A percentile compares a stretch with the other conserved stretches of the same genome.
phyloP scores from a whole-genome alignment of 805 yeast species.

The Metschnikowia lachancei region DNA sequence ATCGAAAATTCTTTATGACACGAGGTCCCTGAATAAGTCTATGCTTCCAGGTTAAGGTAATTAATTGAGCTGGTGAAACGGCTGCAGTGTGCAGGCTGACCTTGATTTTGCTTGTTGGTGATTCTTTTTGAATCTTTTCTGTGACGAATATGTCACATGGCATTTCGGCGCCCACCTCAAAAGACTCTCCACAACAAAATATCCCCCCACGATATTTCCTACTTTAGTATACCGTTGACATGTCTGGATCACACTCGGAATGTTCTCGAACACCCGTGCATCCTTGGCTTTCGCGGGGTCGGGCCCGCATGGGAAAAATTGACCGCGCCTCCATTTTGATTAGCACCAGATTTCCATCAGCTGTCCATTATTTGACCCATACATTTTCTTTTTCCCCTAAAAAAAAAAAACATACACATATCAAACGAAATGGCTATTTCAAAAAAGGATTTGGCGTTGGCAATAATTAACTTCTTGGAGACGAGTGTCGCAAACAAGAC shows the following conservation, averaged over 20 bases:
- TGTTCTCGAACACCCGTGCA: slow-evolving; percentile 22
- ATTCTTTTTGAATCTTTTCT: no score
- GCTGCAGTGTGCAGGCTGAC: no score
- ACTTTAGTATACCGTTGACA: no score
- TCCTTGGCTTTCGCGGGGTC: slow-evolving; percentile 6
- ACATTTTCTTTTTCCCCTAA: not conserved
- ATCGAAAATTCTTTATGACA: slow-evolving; percentile 3
- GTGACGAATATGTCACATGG: no score
- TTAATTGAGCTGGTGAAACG: no score
- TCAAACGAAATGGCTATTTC: slow-evolving; percentile 38
- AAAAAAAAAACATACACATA: not conserved
- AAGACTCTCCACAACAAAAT: no score
- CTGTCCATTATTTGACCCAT: no score
- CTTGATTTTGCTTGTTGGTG: no score
- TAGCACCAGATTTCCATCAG: not conserved
- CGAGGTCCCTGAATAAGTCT: not conserved
- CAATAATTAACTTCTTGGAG: slow-evolving; percentile 71
- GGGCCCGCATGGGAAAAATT: not conserved
- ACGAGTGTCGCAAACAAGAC: slow-evolving; percentile 56
- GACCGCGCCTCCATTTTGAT: not conserved
- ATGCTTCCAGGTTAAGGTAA: no score
- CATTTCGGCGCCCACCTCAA: no score
- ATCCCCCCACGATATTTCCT: no score
- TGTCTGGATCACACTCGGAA: slow-evolving; percentile 8
- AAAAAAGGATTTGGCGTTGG: slow-evolving; percentile 66